These are phyloP conservation scores for Beauveria sp. DNA, from an alignment of 2,329 filamentous ascomycete genomes.

Conservation along the genomic window DNA sequence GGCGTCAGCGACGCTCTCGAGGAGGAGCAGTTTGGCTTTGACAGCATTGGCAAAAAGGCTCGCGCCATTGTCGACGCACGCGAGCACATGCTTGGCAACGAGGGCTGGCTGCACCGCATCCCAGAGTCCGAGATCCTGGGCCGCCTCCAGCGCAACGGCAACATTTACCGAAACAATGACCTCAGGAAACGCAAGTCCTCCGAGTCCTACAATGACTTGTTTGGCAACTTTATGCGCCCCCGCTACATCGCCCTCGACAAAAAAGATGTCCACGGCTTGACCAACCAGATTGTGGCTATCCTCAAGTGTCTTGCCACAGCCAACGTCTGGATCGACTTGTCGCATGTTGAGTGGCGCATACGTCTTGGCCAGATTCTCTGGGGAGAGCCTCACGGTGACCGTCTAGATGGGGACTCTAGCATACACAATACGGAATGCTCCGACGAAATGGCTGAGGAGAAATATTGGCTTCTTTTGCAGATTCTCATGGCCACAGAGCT, in stretches of 20 bases:
- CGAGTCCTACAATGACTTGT: slow-evolving; percentile 56
- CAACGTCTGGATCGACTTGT: slow-evolving; percentile 69
- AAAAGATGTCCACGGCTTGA: slow-evolving; percentile 53
- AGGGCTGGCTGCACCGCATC: slow-evolving; percentile 47
- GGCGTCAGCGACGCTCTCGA: slow-evolving; percentile 56
- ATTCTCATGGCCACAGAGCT: slow-evolving; percentile 58
- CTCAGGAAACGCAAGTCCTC: slow-evolving; percentile 42
- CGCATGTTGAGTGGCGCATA: slow-evolving; percentile 67
- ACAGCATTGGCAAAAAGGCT: slow-evolving; percentile 46
- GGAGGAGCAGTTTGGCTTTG: slow-evolving; percentile 54
- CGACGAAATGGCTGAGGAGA: slow-evolving; percentile 50
- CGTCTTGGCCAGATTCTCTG: slow-evolving; percentile 65
- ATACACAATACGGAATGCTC: slow-evolving; percentile 40
- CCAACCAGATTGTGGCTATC: slow-evolving; percentile 62
- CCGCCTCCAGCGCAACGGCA: slow-evolving; percentile 47
- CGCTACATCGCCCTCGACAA: slow-evolving; percentile 48
- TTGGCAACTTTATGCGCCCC: slow-evolving; percentile 50
- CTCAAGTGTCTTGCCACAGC: slow-evolving; percentile 56
- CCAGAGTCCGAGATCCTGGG: slow-evolving; percentile 52
- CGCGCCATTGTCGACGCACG: slow-evolving; percentile 50
- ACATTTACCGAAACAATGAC: slow-evolving; percentile 47
- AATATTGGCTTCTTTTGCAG: slow-evolving; percentile 60
- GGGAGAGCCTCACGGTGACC: slow-evolving; percentile 46
- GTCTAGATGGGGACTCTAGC: slow-evolving; percentile 44
- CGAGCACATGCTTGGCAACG: slow-evolving; percentile 45